Conservation (phyloP, 2,329 filamentous ascomycete genomes). For the Tolypocladium ovalisporum region DNA sequence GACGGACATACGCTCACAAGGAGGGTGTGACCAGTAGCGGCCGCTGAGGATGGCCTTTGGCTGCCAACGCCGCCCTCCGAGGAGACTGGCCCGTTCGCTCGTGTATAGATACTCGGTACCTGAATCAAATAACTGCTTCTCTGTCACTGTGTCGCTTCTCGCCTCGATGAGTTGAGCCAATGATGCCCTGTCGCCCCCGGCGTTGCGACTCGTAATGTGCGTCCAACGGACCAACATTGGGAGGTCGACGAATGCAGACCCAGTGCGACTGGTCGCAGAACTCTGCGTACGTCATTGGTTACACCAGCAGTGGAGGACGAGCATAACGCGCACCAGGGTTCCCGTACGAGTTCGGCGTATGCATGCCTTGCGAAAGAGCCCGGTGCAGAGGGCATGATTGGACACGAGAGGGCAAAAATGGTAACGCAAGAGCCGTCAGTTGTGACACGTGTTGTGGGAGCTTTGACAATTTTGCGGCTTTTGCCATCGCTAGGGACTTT, state of each 20-base stretch:
- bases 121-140: slow-evolving; percentile 19
- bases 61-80: slow-evolving; percentile 5
- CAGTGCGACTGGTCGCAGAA: not conserved
- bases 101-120: slow-evolving; percentile 24
- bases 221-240: not conserved
- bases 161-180: not conserved
- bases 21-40: not conserved
- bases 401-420: not conserved
- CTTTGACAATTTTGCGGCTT: not conserved
- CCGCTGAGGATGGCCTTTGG: not conserved
- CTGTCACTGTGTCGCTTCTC: slow-evolving; percentile 7
- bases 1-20: not conserved
- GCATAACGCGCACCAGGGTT: too few relatives aligned
- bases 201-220: not conserved
- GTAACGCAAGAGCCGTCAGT: not conserved
- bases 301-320: not conserved
- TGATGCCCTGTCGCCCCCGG: not conserved
- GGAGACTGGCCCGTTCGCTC: slow-evolving; percentile 18
- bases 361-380: not conserved
- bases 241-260: not conserved
- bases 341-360: not conserved
- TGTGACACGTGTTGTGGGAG: not conserved
- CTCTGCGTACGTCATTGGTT: not conserved
- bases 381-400: not conserved
- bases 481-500: not conserved